Conservation (phyloP, 331 rosid genomes). For the Prunus yedoensis region DNA sequence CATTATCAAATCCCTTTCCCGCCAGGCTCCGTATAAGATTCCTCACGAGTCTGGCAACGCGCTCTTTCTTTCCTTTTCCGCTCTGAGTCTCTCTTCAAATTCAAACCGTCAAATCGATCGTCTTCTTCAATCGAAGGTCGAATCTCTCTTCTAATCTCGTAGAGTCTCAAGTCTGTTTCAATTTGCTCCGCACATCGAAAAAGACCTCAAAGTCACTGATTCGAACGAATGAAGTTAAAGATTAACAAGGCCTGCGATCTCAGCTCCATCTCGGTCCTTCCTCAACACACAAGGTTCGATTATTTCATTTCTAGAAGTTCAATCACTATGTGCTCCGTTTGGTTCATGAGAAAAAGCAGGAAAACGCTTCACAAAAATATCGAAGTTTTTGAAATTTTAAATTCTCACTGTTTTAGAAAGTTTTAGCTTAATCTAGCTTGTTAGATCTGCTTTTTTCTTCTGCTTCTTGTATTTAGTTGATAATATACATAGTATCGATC, state of each 20-base stretch:
- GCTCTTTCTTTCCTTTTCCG: neutral
- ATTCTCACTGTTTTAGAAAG: neutral
- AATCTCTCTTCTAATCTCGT: neutral
- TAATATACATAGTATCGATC: neutral
- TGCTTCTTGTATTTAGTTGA: neutral
- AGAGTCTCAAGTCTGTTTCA: neutral
- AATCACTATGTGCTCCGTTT: neutral
- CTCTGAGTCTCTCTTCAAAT: neutral
- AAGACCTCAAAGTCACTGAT: constrained; percentile 7
- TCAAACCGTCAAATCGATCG: neutral
- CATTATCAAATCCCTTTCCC: constrained; percentile 11
- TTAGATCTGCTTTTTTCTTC: no score
- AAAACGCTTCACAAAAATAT: neutral
- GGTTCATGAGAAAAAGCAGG: neutral
- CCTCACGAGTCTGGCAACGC: neutral
- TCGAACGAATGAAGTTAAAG: constrained; percentile 55
- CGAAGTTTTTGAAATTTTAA: neutral
- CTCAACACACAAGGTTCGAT: constrained; percentile 64
- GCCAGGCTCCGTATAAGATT: neutral
- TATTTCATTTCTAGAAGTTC: neutral
- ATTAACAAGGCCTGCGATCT: constrained; percentile 92
- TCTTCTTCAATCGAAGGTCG: neutral
- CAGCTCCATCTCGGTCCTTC: constrained; percentile 86
- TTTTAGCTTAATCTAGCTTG: neutral
- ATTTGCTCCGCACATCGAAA: neutral